Evolutionary conservation across 139 green algal genomes (phyloP), one percentile per base, ranked within the genome.

Genomic region (Picochlorum sp.): DNA sequence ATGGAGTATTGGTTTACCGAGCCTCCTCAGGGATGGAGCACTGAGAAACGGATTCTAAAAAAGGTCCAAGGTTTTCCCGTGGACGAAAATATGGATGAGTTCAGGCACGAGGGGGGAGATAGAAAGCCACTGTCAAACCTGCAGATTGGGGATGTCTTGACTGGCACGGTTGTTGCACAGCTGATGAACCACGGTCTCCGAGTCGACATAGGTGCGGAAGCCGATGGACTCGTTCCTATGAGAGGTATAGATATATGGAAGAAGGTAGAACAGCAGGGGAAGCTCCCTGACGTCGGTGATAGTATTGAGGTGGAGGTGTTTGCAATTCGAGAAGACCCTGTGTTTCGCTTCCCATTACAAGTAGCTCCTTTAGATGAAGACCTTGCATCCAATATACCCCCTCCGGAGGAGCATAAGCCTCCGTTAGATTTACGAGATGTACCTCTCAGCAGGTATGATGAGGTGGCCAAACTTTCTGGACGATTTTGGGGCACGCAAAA

Each of bases 1-100:
- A 50, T 57, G n/a, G 10, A 69, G 8, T 80, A 69, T 41, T 80
- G 73, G 73, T 80, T 80, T 57, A 70, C 57, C 3, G 73, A 80
- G 49, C 73, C 73, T 41, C 24, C 58, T 66, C 60, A 38, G 8
- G 72, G 68, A 10, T 79, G 72, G 72, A 30, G 57, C 10, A 59
- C 18, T 3, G 69, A 73, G 41, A 63, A 66, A 51, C 21, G n/a
- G 31, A 47, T 50, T 20, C 49, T 73, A 52, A 65, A 65, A 21
- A 72, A 68, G 44, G 15, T 26, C 20, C 23, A 45, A 18, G 23
- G 51, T 18, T 23, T 45, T 34, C 44, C 49, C 6, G 21, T 45
- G 8, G n/a, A 24, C 9, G 45, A 31, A 28, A 20, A 28, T 13
- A 44, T 64, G 9, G 13, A 45, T 10, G 21, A 68, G 13, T 14